Base-by-base conservation (phyloP, 768 basidiomycete species). In the Lentinula edodes region DNA sequence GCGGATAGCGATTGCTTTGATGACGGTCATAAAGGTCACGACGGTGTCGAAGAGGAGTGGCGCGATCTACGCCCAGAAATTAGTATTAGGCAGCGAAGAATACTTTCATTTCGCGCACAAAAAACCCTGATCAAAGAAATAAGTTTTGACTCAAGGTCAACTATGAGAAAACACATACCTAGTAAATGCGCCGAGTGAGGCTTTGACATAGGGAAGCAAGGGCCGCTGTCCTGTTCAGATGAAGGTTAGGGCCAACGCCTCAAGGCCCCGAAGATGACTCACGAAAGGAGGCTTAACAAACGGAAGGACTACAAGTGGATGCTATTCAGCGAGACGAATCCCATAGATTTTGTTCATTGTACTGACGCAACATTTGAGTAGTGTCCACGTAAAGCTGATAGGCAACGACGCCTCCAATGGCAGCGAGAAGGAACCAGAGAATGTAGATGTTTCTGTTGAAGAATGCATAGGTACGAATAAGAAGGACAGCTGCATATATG, bases 381-480 rank as follows among this genome's bases (percentile, higher is more conserved):
- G 84, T 84, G 65, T 85, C 88, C 35, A 91, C 90, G 66, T 88
- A 92, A 38, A 91, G 83, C 69, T 92, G 90, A 73, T 91, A 92
- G 42, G 89, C 83, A 10, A 91, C 83, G 61, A 92, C 85, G 7
- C 89, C 89, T 61, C 83, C 80, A 10, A 92, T 76, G 12, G 88
- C 85, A 61, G 79, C 80, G 61, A 90, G 71, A 64, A 92, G 83
- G 62, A 82, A 81, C 65, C 78, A 76, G 45, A 91, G 79, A 56
- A 91, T 73, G 69, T 85, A 88, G 58, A 78, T 70, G 66, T 91
- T 92, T 64, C 88, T 83, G 67, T 90, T 90, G 79, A 91, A 91
- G 74, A 92, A 92, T 3, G 90, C 90, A 67, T 91, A 92, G 46
- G 90, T 92, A 63, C 90, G 85, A 62, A 92, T 92, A 65, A 92